These are phyloP conservation scores for Oryza glumipatula DNA, from an alignment of 176 grass and related monocot species.

Conservation along the genomic window DNA sequence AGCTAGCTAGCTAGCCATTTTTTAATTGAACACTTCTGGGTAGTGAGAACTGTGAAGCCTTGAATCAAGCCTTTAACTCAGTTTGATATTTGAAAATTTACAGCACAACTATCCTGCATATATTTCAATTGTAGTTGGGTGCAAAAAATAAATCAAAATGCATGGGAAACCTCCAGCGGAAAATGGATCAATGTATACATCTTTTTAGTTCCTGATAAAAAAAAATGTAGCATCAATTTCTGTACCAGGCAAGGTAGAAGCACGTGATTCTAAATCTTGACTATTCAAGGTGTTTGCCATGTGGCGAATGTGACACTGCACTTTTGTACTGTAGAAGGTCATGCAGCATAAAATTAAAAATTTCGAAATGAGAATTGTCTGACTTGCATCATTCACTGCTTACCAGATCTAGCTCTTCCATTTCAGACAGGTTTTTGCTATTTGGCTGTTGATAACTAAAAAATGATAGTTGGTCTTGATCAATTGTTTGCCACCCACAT, in stretches of 20 bases:
- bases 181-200: not conserved
- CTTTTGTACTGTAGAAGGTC: not conserved
- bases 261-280: not conserved
- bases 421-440: conserved; percentile 12
- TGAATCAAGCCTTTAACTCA: not conserved
- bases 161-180: not conserved
- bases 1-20: not conserved
- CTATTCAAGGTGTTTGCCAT: not conserved
- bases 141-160: not conserved
- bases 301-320: not conserved
- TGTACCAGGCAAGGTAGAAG: not conserved
- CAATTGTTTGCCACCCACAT: not conserved
- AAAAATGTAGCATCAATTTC: not conserved
- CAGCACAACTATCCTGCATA: not conserved
- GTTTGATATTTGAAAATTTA: not conserved
- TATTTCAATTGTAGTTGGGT: not conserved
- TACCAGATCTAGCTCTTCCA: conserved; percentile 7
- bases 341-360: conserved; percentile 8
- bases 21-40: not conserved
- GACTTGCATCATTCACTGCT: not conserved
- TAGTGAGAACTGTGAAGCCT: not conserved
- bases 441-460: not conserved
- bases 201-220: not conserved
- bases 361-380: not conserved
- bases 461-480: not conserved